These are phyloP conservation scores for Aureobasidium sp. DNA, from an alignment of 2,329 filamentous ascomycete genomes.

Conservation along the genomic window DNA sequence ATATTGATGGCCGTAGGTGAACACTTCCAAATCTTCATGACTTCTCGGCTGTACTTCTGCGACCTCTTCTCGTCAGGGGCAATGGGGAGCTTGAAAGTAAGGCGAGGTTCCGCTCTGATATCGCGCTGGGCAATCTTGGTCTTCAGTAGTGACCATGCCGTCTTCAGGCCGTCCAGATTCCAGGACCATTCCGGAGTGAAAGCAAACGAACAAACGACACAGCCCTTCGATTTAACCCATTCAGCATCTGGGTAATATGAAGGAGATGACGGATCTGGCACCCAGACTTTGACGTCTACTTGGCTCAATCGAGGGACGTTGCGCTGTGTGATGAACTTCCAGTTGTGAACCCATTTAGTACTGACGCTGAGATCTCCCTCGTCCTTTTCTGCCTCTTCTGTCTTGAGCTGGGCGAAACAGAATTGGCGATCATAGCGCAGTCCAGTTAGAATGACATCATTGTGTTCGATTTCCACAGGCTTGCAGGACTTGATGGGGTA, in stretches of 20 bases:
- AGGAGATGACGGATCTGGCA: constrained; percentile 52
- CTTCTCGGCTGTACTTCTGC: constrained; percentile 48
- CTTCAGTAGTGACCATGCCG: constrained; percentile 25
- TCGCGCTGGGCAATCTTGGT: constrained; percentile 22
- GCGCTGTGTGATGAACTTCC: constrained; percentile 64
- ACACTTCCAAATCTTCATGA: constrained; percentile 60
- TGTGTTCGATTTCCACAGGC: constrained; percentile 61
- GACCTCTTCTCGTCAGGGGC: constrained; percentile 51
- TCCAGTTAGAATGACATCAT: constrained; percentile 57
- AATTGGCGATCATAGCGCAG: constrained; percentile 75
- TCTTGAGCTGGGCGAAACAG: constrained; percentile 60
- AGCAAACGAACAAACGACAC: constrained; percentile 59
- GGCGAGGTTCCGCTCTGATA: constrained; percentile 26
- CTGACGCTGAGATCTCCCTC: constrained; percentile 28
- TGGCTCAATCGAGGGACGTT: constrained; percentile 63
- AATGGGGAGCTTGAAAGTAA: constrained; percentile 59
- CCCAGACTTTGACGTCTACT: constrained; percentile 58
- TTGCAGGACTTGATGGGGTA: constrained; percentile 79
- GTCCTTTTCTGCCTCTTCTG: constrained; percentile 34
- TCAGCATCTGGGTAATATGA: constrained; percentile 37
- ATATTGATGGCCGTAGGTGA: constrained; percentile 39
- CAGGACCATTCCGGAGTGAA: constrained; percentile 29
- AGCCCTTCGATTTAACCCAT: constrained; percentile 46
- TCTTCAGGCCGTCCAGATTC: constrained; percentile 22
- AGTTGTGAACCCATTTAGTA: constrained; percentile 40